phyloP scores from a whole-genome alignment of 768 basidiomycete species.

The Boletus edulis region DNA sequence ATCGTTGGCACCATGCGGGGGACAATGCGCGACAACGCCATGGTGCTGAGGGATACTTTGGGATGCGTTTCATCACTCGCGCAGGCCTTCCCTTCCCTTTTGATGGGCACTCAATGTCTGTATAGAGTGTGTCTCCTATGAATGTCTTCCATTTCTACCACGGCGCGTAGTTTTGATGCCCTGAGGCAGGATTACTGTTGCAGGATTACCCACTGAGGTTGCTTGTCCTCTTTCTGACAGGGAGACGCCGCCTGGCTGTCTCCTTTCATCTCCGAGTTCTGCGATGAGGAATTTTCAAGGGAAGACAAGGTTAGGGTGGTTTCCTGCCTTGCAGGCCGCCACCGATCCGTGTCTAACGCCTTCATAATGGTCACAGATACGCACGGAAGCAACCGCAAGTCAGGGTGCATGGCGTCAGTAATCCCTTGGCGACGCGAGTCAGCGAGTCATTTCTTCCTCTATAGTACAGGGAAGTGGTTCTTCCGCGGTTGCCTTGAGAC shows the following conservation, averaged over 20 bases:
- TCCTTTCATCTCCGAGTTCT: constrained; percentile 26
- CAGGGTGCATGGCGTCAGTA: constrained; percentile 12
- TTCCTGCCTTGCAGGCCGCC: constrained; percentile 15
- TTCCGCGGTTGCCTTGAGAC: constrained; percentile 27
- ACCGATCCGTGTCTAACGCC: constrained; percentile 14
- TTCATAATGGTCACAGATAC: constrained; percentile 15
- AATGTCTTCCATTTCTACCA: constrained; percentile 20
- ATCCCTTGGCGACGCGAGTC: not conserved
- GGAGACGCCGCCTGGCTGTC: constrained; percentile 1
- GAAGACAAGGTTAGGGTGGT: constrained; percentile 10
- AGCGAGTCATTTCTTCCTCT: constrained; percentile 10
- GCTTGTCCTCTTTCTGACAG: not conserved
- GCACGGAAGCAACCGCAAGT: constrained; percentile 8
- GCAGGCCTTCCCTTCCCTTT: constrained; percentile 2
- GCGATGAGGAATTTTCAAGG: constrained; percentile 16
- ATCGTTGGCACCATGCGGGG: constrained; percentile 7
- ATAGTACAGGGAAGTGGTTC: not conserved
- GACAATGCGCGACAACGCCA: not conserved
- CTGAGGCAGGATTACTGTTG: constrained; percentile 7
- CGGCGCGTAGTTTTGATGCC: constrained; percentile 23
- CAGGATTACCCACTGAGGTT: constrained; percentile 10
- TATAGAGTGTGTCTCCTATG: constrained; percentile 9
- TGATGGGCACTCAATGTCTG: constrained; percentile 13
- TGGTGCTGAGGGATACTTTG: constrained; percentile 3
- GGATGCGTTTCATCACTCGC: constrained; percentile 6